Evolutionary conservation across 257 asterid species (phyloP).

Genomic region (Jacaranda copaia): DNA sequence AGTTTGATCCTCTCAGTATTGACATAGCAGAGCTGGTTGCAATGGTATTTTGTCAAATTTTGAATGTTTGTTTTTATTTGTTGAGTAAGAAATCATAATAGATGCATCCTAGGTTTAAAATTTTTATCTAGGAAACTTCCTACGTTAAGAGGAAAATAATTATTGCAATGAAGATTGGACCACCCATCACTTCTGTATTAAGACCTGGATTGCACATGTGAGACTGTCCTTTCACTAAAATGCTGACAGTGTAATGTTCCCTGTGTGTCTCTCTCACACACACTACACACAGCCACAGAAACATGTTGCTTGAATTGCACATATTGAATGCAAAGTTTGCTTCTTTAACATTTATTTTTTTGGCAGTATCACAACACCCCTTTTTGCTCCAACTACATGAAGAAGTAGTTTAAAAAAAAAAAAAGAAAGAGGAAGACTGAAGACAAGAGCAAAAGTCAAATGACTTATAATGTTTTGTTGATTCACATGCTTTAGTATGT

Average conservation of each 20-base stretch:
- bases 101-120: conserved; percentile 15
- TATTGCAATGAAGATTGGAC: background rate
- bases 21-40: conserved; percentile 94
- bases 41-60: conserved; percentile 63
- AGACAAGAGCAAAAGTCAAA: conserved; percentile 13
- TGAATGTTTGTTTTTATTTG: conserved; percentile 27
- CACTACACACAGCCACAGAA: background rate
- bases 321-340: background rate
- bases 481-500: conserved; percentile 23
- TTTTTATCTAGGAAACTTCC: background rate
- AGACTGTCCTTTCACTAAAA: background rate
- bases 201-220: conserved; percentile 10
- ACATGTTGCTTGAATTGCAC: background rate
- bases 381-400: background rate
- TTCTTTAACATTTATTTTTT: background rate
- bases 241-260: background rate
- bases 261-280: background rate
- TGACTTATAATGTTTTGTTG: conserved; percentile 16
- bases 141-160: background rate
- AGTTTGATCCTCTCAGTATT: conserved; percentile 74
- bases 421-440: background rate
- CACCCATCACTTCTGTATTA: background rate
- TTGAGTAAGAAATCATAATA: conserved; percentile 21
- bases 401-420: background rate
- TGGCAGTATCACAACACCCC: conserved; percentile 18